A percentile compares a stretch with the other conserved stretches of the same genome.
Conservation (phyloP, 2,329 filamentous ascomycete genomes). For the Aspergillus sp. region DNA sequence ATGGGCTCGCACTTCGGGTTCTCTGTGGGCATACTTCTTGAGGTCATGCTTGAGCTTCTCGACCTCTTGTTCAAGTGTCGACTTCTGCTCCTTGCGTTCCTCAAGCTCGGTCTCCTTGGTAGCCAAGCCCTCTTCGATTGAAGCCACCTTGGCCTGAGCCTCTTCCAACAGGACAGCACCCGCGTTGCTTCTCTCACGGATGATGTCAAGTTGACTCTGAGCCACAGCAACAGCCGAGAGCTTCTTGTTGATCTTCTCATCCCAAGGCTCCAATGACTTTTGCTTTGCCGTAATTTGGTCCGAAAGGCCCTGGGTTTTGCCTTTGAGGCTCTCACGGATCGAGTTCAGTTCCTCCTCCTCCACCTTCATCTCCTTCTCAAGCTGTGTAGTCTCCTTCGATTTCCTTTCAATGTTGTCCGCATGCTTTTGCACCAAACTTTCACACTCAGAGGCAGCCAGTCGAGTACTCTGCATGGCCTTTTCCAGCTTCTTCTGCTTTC, state of each 20-base stretch:
- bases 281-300: slow-evolving; percentile 91
- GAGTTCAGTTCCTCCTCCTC: slow-evolving; percentile 80
- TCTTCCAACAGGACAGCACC: slow-evolving; percentile 83
- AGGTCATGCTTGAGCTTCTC: slow-evolving; percentile 72
- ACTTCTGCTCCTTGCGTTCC: slow-evolving; percentile 72
- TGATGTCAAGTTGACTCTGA: slow-evolving; percentile 89
- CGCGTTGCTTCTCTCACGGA: slow-evolving; percentile 85
- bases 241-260: slow-evolving; percentile 94
- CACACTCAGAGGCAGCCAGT: slow-evolving; percentile 71
- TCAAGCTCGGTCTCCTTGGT: slow-evolving; percentile 75
- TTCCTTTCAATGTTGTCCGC: slow-evolving; percentile 76
- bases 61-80: slow-evolving; percentile 71
- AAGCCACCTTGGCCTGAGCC: slow-evolving; percentile 73
- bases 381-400: slow-evolving; percentile 68
- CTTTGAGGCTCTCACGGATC: slow-evolving; percentile 87
- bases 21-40: slow-evolving; percentile 70
- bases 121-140: slow-evolving; percentile 70
- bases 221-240: slow-evolving; percentile 92
- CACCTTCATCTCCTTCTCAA: slow-evolving; percentile 73
- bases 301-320: slow-evolving; percentile 92
- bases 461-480: slow-evolving; percentile 80
- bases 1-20: slow-evolving; percentile 79
- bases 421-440: slow-evolving; percentile 76
- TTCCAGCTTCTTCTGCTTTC: slow-evolving; percentile 93
- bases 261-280: slow-evolving; percentile 94